Evolutionary conservation across 2,329 filamentous ascomycete genomes (phyloP).

Genomic region (Coniochaeta hoffmannii): DNA sequence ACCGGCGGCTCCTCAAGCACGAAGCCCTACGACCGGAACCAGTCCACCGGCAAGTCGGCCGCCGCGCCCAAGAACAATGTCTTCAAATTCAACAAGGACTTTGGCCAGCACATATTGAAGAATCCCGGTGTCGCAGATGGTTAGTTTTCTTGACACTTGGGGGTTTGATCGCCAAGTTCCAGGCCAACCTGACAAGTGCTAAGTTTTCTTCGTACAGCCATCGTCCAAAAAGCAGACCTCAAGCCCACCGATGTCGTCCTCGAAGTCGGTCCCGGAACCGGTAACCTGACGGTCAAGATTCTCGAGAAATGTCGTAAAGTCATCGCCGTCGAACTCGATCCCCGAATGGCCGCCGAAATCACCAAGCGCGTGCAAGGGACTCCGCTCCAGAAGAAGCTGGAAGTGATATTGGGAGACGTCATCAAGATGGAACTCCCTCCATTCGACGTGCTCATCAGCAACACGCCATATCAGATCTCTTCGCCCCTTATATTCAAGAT

Average conservation of each 20-base stretch:
- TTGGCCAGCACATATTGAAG: constrained; percentile 86
- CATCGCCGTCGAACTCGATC: constrained; percentile 86
- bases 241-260: constrained; percentile 88
- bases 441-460: constrained; percentile 65
- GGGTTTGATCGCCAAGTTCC: constrained; percentile 7
- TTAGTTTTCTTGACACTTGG: neutral
- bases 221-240: constrained; percentile 78
- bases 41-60: constrained; percentile 15
- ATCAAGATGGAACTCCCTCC: constrained; percentile 71
- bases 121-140: constrained; percentile 20
- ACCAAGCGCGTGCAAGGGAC: constrained; percentile 89
- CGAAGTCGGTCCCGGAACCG: constrained; percentile 85
- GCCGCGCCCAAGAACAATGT: constrained; percentile 61
- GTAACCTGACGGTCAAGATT: constrained; percentile 84
- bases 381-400: constrained; percentile 73
- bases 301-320: constrained; percentile 76
- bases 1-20: constrained; percentile 20
- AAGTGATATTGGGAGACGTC: constrained; percentile 84
- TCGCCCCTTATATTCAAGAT: constrained; percentile 85
- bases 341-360: constrained; percentile 91
- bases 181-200: neutral
- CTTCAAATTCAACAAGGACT: constrained; percentile 93
- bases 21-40: constrained; percentile 24
- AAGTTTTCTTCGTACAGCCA: constrained; percentile 15
- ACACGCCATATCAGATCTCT: constrained; percentile 76